Evolutionary conservation across 2,329 filamentous ascomycete genomes (phyloP).

Genomic region (Botryotinia convoluta): DNA sequence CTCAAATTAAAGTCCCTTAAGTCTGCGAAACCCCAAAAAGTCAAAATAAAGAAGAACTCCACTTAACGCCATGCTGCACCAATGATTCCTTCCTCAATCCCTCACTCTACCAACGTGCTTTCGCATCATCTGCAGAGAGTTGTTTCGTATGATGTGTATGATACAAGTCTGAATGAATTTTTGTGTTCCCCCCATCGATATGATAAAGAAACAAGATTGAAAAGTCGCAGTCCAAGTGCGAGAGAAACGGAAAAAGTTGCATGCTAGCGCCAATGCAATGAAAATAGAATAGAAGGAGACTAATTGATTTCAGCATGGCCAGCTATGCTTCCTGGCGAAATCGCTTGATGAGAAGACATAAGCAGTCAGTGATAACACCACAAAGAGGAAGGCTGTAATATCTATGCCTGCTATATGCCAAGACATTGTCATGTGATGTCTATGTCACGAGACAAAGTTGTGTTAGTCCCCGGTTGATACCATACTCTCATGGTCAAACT

Average conservation of each 20-base stretch:
- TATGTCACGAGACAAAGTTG: not conserved
- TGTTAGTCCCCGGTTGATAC: not conserved
- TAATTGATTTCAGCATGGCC: not conserved
- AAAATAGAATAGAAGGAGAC: not conserved
- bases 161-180: slow-evolving; percentile 1
- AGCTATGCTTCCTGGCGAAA: not conserved
- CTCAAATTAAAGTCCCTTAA: not conserved
- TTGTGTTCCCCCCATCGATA: not conserved
- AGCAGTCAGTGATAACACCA: not conserved
- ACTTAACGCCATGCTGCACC: slow-evolving; percentile 4
- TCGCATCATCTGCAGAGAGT: not conserved
- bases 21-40: not conserved
- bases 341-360: not conserved
- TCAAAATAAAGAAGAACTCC: not conserved
- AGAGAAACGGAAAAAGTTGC: not conserved
- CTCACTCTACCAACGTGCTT: not conserved
- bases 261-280: not conserved
- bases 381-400: not conserved
- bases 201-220: not conserved
- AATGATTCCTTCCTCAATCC: not conserved
- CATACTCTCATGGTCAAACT: not conserved
- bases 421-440: not conserved
- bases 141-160: slow-evolving; percentile 12
- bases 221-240: not conserved
- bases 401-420: not conserved